These are phyloP conservation scores for Aspergillus hancockii DNA, from an alignment of 495 filamentous ascomycete species.

Conservation along the genomic window DNA sequence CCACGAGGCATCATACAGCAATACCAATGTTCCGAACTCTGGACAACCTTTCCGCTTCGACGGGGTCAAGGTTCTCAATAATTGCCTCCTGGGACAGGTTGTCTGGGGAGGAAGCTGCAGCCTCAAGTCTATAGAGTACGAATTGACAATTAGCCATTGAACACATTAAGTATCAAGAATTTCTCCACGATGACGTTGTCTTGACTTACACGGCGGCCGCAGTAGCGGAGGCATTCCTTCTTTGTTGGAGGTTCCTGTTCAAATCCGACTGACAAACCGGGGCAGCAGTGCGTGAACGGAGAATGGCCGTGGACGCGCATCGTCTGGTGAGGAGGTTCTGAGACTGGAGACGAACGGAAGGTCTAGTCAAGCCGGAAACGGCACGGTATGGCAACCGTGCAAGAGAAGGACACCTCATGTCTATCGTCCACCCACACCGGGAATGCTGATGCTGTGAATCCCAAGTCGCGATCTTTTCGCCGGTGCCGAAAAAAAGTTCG, in stretches of 20 bases:
- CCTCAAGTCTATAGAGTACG: conserved; percentile 47
- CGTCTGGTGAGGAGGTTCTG: conserved; percentile 37
- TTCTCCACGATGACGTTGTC: neutral
- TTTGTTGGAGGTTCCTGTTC: conserved; percentile 39
- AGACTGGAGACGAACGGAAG: conserved; percentile 39
- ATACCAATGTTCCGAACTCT: conserved; percentile 96
- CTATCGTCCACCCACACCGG: conserved; percentile 31
- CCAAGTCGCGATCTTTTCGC: conserved; percentile 26
- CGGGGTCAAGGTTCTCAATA: conserved; percentile 70
- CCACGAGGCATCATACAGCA: conserved; percentile 60
- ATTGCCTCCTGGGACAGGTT: conserved; percentile 65
- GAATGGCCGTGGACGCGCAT: conserved; percentile 44
- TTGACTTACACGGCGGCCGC: conserved; percentile 44
- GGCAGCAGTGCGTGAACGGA: conserved; percentile 42
- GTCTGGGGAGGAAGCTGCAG: conserved; percentile 61
- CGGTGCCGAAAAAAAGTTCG: conserved; percentile 46
- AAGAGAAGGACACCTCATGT: conserved; percentile 49
- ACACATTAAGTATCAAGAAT: neutral
- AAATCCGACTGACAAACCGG: conserved; percentile 43
- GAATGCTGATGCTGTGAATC: conserved; percentile 26
- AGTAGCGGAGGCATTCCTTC: conserved; percentile 42
- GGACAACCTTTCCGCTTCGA: conserved; percentile 73
- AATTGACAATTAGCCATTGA: conserved; percentile 15
- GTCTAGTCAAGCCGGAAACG: conserved; percentile 45
- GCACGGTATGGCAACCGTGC: conserved; percentile 46